phyloP scores from a whole-genome alignment of 129 eudicot species.

The Escallonia herrerae region DNA sequence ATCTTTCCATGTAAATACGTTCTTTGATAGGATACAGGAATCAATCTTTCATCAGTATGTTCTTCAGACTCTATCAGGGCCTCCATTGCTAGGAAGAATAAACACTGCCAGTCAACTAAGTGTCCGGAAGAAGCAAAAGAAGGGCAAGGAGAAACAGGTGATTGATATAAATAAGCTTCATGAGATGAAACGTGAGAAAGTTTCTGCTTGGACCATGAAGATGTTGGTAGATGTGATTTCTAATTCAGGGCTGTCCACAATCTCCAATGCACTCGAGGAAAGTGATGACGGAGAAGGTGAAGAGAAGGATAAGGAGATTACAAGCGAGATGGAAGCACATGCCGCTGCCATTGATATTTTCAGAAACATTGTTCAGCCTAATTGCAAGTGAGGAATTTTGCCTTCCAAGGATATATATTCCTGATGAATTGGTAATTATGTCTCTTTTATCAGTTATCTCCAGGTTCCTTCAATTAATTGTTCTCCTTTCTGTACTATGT shows the following conservation, averaged over 20 bases:
- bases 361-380: slow-evolving; percentile 60
- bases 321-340: slow-evolving; percentile 79
- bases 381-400: slow-evolving; percentile 42
- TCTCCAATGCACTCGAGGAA: slow-evolving; percentile 60
- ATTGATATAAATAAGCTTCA: slow-evolving; percentile 78
- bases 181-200: slow-evolving; percentile 78
- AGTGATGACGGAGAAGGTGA: slow-evolving; percentile 45
- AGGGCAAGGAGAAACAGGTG: slow-evolving; percentile 49
- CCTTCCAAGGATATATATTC: too few species aligned
- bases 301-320: slow-evolving; percentile 60
- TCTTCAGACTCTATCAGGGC: slow-evolving; percentile 67
- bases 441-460: too few species aligned
- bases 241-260: slow-evolving; percentile 70
- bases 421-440: neutral
- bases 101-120: slow-evolving; percentile 45
- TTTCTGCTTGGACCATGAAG: slow-evolving; percentile 92
- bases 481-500: neutral
- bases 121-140: slow-evolving; percentile 30
- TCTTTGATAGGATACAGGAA: slow-evolving; percentile 92
- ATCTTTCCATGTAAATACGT: slow-evolving; percentile 77
- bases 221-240: slow-evolving; percentile 68
- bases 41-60: slow-evolving; percentile 78
- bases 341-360: slow-evolving; percentile 87
- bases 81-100: slow-evolving; percentile 45
- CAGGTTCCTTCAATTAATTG: neutral